These are phyloP conservation scores for Ceratobasidium sp. DNA, from an alignment of 1,284 basidiomycete species.

Conservation along the genomic window DNA sequence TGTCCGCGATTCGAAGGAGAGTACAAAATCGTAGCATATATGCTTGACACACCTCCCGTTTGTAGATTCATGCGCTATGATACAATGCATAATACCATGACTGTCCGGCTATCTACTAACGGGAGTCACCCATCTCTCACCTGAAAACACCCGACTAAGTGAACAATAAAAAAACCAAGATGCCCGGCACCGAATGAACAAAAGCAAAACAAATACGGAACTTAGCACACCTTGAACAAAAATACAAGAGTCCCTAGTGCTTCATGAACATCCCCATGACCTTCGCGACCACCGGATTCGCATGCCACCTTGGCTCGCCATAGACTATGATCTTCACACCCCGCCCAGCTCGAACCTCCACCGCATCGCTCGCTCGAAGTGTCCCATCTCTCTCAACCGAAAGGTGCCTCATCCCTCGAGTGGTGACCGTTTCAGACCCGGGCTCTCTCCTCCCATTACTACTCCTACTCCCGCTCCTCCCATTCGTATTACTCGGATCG, in stretches of 20 bases:
- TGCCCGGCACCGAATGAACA: background rate
- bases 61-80: slow-evolving; percentile 2
- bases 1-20: too few species aligned
- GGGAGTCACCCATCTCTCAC: slow-evolving; percentile 8
- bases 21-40: too few species aligned
- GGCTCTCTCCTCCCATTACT: too few species aligned
- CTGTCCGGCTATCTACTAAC: slow-evolving; percentile 1
- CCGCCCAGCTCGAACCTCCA: slow-evolving; percentile 34
- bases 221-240: background rate
- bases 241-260: slow-evolving; percentile 5
- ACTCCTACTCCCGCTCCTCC: background rate
- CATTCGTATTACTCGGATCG: background rate
- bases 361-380: slow-evolving; percentile 32
- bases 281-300: slow-evolving; percentile 33
- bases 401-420: slow-evolving; percentile 35
- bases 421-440: slow-evolving; percentile 31
- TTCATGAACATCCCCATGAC: slow-evolving; percentile 45
- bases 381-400: slow-evolving; percentile 42
- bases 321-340: slow-evolving; percentile 30
- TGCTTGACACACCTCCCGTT: too few species aligned
- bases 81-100: slow-evolving; percentile 6
- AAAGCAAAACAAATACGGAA: background rate
- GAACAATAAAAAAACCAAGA: too few species aligned
- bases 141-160: background rate
- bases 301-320: slow-evolving; percentile 34